These are phyloP conservation scores for Fusarium compactum DNA, from an alignment of 2,329 filamentous ascomycete species.

Conservation along the genomic window DNA sequence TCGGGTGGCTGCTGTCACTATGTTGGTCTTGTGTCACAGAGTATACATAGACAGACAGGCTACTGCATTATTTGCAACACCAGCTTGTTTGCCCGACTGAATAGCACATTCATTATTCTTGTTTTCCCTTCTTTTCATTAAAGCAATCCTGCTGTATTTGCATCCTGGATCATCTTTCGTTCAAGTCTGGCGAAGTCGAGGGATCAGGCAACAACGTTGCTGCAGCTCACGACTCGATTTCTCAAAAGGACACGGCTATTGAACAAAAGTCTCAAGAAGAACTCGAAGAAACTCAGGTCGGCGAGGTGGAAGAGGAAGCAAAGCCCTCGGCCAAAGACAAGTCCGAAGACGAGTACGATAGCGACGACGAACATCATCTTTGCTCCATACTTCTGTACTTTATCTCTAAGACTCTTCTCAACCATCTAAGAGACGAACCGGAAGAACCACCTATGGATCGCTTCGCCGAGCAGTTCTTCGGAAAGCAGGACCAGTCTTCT, in stretches of 20 bases:
- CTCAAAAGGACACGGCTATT: constrained; percentile 9
- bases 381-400: constrained; percentile 41
- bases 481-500: constrained; percentile 29
- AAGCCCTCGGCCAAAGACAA: background rate
- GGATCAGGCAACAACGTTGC: constrained; percentile 29
- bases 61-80: constrained; percentile 36
- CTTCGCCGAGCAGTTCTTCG: constrained; percentile 44
- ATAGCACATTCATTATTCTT: background rate
- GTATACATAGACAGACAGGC: constrained; percentile 17
- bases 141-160: background rate
- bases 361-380: constrained; percentile 38
- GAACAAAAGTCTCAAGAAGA: constrained; percentile 8
- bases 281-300: constrained; percentile 4
- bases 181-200: constrained; percentile 27
- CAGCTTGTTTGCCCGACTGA: background rate
- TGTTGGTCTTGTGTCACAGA: constrained; percentile 26
- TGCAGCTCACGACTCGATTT: constrained; percentile 30
- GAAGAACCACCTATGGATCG: constrained; percentile 35
- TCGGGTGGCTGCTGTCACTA: constrained; percentile 10
- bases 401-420: constrained; percentile 38
- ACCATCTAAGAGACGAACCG: constrained; percentile 16
- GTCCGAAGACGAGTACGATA: constrained; percentile 25
- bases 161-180: constrained; percentile 31
- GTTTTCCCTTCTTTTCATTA: background rate
- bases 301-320: constrained; percentile 8